phyloP scores from a whole-genome alignment of 441 rosid species.

The Euphorbia corollata region DNA sequence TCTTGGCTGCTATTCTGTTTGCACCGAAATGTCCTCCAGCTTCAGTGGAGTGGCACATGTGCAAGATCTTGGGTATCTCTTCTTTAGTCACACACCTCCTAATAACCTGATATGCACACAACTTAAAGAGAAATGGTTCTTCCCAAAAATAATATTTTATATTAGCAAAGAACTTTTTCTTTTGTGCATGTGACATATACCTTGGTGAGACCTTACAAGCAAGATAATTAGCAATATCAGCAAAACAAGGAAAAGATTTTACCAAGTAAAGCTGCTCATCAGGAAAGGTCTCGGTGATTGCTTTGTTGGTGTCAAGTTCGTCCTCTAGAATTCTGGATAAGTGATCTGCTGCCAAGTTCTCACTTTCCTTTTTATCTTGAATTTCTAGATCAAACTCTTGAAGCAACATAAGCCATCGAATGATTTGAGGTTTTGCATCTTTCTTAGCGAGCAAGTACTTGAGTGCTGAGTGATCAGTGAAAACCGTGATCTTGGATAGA shows the following conservation, averaged over 20 bases:
- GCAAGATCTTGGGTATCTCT: too few species aligned
- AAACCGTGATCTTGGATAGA: not conserved
- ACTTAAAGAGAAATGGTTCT: not conserved
- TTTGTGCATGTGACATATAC: not conserved
- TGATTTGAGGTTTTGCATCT: not conserved
- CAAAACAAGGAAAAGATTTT: not conserved
- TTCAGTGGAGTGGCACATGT: not conserved
- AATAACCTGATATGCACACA: not conserved
- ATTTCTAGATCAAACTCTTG: not conserved
- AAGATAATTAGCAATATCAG: not conserved
- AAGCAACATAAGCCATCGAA: not conserved
- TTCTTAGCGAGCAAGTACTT: not conserved
- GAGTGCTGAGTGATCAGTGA: not conserved
- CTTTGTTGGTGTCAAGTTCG: not conserved
- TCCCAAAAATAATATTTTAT: not conserved
- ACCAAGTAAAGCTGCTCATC: not conserved
- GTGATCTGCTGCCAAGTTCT: not conserved
- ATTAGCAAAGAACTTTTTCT: not conserved
- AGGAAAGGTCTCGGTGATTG: not conserved
- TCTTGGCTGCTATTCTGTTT: not conserved
- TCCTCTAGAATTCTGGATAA: not conserved
- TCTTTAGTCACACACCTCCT: not conserved
- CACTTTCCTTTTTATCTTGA: not conserved
- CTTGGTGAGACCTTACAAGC: not conserved
- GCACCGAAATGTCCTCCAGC: not conserved